phyloP scores from a whole-genome alignment of 1,139 yeast genomes.

The Yamadazyma sp. region DNA sequence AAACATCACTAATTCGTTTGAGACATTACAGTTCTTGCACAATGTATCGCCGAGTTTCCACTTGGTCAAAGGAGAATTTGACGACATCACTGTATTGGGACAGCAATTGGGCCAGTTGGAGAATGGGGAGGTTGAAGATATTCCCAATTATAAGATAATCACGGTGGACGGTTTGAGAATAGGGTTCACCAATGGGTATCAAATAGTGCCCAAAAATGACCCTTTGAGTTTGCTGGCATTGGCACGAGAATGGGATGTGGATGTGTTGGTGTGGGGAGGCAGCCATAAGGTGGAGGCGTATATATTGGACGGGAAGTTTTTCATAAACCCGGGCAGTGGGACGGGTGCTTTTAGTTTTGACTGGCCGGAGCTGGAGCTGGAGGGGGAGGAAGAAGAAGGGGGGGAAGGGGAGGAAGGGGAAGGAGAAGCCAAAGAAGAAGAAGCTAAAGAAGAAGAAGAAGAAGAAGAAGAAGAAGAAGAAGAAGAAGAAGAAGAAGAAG shows the following conservation, averaged over 20 bases:
- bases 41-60: conserved; percentile 71
- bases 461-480: conserved; percentile 16
- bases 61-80: conserved; percentile 79
- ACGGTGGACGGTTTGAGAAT: conserved; percentile 70
- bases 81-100: conserved; percentile 31
- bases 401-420: conserved; percentile 29
- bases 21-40: conserved; percentile 63
- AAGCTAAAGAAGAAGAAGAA: conserved; percentile 45
- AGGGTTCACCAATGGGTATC: conserved; percentile 85
- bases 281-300: conserved; percentile 92
- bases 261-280: conserved; percentile 94
- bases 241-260: conserved; percentile 92
- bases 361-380: conserved; percentile 40
- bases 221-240: conserved; percentile 79
- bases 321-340: conserved; percentile 93
- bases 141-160: conserved; percentile 69
- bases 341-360: conserved; percentile 79
- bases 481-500: conserved; percentile 2
- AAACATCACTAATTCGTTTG: conserved; percentile 69
- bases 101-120: conserved; percentile 33
- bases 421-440: conserved; percentile 34
- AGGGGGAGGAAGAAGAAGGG: conserved; percentile 47
- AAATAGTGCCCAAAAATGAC: conserved; percentile 81
- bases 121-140: conserved; percentile 32
- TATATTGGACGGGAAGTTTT: conserved; percentile 87